Base-by-base conservation (phyloP, 208 protist species). In the Leishmania gerbilli region DNA sequence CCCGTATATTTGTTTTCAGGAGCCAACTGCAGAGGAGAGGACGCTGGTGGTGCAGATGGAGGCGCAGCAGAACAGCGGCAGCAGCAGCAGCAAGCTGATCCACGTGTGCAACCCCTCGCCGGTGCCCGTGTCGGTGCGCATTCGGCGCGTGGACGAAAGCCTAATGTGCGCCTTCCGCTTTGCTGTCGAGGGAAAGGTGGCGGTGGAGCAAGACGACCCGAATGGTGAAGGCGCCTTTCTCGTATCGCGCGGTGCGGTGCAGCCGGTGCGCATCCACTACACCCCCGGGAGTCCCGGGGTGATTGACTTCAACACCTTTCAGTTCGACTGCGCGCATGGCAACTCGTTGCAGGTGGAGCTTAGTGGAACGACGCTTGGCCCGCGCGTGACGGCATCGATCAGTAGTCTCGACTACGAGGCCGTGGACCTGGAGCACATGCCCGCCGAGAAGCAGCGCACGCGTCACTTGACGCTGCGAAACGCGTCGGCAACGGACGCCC, bases 361-460 rank as follows among this genome's bases (percentile, higher is more conserved):
- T 60, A 84, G 56, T 21, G 95, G 92, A 7, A 78, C 78, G 8
- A 86, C 87, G 2, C 45, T 79, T 21, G 91, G 93, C 0, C 93
- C 95, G 1, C 76, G 62, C 55, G 88, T 98, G 64, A 85, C 79
- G 45, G 51, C 80, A 71, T 96, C 92, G 15, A 85, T 79, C 31
- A 86, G 76, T 60, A 77, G 62, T 49, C n/a, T 99, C 40, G 81
- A 98, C 87, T 99, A 94, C 81, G 94, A 92, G 51, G 91, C 96
- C 21, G 86, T 96, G 3, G 77, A 92, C 68, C 75, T 98, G n/a
- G 95, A 91, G 31, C 64, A 81, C 47, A 37, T 87, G 31, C 82
- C 79, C 1, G 19, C 78, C 53, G 74, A 40, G 71, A 85, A 88
- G 87, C 49, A 87, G 58, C 82, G 79, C 69, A 88, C 85, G 47